Conservation (phyloP, 2,329 filamentous ascomycete species). For the Fusarium albosuccineum region DNA sequence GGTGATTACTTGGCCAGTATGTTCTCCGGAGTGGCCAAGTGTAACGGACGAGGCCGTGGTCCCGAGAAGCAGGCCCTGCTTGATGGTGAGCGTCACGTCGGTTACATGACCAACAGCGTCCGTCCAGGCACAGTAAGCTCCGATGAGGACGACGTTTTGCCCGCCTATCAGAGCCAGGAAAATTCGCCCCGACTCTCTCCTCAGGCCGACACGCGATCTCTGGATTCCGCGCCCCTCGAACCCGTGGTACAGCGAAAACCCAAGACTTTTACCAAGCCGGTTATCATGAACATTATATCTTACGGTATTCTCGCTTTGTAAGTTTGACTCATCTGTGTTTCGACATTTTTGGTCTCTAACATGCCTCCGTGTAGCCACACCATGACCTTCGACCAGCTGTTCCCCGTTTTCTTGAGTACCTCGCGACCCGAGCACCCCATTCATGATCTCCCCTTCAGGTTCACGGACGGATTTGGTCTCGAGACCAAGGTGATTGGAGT, state of each 20-base stretch:
- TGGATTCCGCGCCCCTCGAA: slow-evolving; percentile 31
- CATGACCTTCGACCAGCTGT: slow-evolving; percentile 94
- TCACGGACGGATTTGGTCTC: slow-evolving; percentile 87
- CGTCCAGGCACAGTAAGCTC: slow-evolving; percentile 24
- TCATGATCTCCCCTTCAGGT: slow-evolving; percentile 82
- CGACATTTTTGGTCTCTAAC: slow-evolving; percentile 26
- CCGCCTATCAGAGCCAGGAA: slow-evolving; percentile 75
- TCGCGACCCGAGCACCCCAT: slow-evolving; percentile 63
- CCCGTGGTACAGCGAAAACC: slow-evolving; percentile 31
- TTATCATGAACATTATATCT: slow-evolving; percentile 87
- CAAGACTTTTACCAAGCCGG: slow-evolving; percentile 84
- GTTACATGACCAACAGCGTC: slow-evolving; percentile 62
- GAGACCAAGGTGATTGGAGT: slow-evolving; percentile 87
- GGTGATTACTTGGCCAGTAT: slow-evolving; percentile 76
- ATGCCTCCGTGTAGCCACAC: slow-evolving; percentile 77
- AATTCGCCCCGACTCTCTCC: slow-evolving; percentile 63
- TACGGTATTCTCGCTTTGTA: slow-evolving; percentile 96
- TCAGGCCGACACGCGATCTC: slow-evolving; percentile 41
- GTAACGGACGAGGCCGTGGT: slow-evolving; percentile 54
- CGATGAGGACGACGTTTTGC: slow-evolving; percentile 69
- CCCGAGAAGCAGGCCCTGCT: slow-evolving; percentile 74
- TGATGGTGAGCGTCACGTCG: slow-evolving; percentile 70
- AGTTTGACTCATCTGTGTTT: slow-evolving; percentile 56
- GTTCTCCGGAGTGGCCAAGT: slow-evolving; percentile 50
- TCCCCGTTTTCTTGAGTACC: slow-evolving; percentile 91